Conservation (phyloP, 2,329 filamentous ascomycete genomes). For the Fusarium tjaetaba region DNA sequence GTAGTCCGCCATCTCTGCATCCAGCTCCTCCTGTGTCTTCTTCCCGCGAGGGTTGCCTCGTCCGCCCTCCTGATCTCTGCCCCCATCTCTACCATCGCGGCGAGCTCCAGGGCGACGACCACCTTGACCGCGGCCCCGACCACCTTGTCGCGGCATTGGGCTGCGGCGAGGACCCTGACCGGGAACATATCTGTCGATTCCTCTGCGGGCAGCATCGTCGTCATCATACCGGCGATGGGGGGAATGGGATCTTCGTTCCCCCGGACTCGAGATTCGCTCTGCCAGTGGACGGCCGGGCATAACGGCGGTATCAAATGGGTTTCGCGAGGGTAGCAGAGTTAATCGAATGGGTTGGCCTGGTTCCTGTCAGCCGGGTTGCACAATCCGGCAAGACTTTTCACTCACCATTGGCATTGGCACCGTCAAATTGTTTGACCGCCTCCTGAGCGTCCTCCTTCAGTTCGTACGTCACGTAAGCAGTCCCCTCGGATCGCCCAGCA, state of each 20-base stretch:
- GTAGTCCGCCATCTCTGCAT: constrained; percentile 98
- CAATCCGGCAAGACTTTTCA: neutral
- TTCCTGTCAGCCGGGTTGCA: constrained; percentile 7
- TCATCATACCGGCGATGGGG: constrained; percentile 58
- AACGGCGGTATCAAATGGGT: constrained; percentile 66
- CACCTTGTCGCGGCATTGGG: constrained; percentile 63
- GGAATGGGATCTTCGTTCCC: constrained; percentile 69
- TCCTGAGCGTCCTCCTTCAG: constrained; percentile 74
- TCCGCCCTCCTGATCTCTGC: constrained; percentile 48
- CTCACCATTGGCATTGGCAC: constrained; percentile 85
- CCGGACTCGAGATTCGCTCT: constrained; percentile 67
- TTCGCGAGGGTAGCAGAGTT: constrained; percentile 69
- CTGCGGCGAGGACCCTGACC: constrained; percentile 64
- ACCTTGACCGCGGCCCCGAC: constrained; percentile 47
- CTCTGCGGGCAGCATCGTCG: constrained; percentile 70
- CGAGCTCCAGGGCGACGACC: constrained; percentile 63
- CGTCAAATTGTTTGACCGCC: constrained; percentile 84
- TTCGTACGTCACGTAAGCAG: constrained; percentile 85
- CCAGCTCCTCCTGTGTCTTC: constrained; percentile 91
- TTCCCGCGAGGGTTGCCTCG: constrained; percentile 67
- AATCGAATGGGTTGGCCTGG: constrained; percentile 82
- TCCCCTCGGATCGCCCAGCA: constrained; percentile 85
- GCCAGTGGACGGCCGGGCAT: constrained; percentile 67
- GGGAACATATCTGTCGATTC: constrained; percentile 84
- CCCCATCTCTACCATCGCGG: constrained; percentile 50